Conservation (phyloP, 164 flowering plant genomes). For the Magnolia kwangsiensis region DNA sequence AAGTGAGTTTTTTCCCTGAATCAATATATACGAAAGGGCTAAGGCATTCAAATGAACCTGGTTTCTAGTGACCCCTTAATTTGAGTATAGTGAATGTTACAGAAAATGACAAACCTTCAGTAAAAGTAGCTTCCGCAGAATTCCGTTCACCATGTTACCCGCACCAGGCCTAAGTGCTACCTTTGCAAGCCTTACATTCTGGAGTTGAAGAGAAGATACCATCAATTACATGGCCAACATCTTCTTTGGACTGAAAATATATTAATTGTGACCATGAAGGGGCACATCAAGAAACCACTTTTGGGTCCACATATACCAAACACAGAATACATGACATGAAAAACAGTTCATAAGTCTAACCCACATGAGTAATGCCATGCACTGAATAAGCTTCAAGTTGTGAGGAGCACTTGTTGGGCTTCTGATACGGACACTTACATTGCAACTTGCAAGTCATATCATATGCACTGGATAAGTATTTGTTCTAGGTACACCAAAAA, state of each 20-base stretch:
- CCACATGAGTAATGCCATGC: background rate
- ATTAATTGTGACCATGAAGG: no score
- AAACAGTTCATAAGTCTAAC: no score
- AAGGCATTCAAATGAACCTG: slow-evolving; percentile 1
- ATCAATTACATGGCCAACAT: background rate
- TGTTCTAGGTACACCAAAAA: background rate
- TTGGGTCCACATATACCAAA: background rate
- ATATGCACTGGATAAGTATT: background rate
- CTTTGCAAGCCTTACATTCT: slow-evolving; percentile 93
- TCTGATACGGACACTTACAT: background rate
- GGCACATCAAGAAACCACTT: background rate
- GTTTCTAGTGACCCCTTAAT: background rate
- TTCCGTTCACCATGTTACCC: slow-evolving; percentile 88
- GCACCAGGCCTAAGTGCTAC: slow-evolving; percentile 90
- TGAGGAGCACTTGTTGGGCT: background rate
- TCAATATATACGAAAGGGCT: background rate
- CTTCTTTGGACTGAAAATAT: no score
- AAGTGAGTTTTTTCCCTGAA: slow-evolving; percentile 64
- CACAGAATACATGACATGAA: background rate
- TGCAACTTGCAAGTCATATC: background rate
- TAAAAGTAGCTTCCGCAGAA: slow-evolving; percentile 67
- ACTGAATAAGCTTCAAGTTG: background rate
- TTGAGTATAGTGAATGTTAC: background rate
- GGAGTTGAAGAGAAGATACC: slow-evolving; percentile 14
- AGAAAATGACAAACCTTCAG: slow-evolving; percentile 54